Base-by-base conservation (phyloP, 2,329 filamentous ascomycete species). In the Diaporthe aspalathi region DNA sequence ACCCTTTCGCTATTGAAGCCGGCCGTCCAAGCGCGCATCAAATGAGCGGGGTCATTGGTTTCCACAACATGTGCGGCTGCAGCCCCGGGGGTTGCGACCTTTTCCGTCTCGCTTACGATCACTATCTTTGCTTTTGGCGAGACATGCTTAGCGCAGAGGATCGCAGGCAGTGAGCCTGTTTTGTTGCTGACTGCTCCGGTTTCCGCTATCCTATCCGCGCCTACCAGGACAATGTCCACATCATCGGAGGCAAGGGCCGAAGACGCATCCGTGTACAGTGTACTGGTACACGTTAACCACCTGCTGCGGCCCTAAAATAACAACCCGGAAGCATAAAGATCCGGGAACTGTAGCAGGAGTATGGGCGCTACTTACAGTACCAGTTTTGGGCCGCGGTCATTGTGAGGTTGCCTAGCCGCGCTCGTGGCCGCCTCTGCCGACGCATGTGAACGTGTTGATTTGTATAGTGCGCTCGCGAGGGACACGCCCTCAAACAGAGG, bases 121-220 rank as follows among this genome's bases (percentile, higher is more conserved):
- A 91, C 78, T 0, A 91, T 81, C 70, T 84, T 86, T 14, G 80
- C 83, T 0, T 72, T 72, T 0, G 84, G 83, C 5, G 84, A 83
- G 3, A 87, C 78, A 63, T 86, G 78, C 67, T 84, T 88, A 9
- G 88, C 86, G 63, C 86, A 84, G 1, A 92, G 81, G 0, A 89
- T 84, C 1, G 88, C 85, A 1, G 89, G 85, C 8, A 92, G 79
- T 1, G 89, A 91, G 0, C 91, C 91, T 0, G 85, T 89, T 79
- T 93, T 93, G 79, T 93, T 93, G 78, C 86, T 89, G 22, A 92
- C 87, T 38, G 88, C 86, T 2, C 90, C 91, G 0, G 81, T 77
- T 0, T 81, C 77, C 16, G 87, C 86, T 68, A 93, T 89, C 5
- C 88, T 82, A 76, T 93, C 91, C 1, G 90, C 90, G 1, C 91